phyloP scores from a whole-genome alignment of 2,329 filamentous ascomycete genomes.

The Orbilia quercus region DNA sequence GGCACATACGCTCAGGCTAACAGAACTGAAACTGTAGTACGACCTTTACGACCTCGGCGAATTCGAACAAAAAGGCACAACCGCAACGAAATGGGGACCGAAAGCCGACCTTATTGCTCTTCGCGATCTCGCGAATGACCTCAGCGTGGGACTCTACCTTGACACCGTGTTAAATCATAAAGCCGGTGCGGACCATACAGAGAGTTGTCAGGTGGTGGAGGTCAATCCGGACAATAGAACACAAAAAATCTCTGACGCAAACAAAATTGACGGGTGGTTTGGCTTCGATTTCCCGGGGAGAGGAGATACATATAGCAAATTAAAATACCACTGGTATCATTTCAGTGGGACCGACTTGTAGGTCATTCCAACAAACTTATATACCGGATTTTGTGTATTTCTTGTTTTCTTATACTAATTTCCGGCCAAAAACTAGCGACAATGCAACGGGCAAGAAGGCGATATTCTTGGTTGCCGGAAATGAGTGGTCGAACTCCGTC shows the following conservation, averaged over 20 bases:
- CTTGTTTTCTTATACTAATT: conserved; percentile 4
- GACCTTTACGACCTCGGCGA: conserved; percentile 78
- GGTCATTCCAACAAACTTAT: too few species aligned
- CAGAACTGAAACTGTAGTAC: too few species aligned
- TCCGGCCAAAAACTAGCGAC: conserved; percentile 12
- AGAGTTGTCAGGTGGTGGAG: conserved; percentile 72
- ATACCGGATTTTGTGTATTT: too few species aligned
- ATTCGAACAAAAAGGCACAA: conserved; percentile 75
- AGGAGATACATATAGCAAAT: conserved; percentile 69
- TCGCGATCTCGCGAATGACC: conserved; percentile 66
- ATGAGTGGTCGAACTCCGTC: conserved; percentile 73
- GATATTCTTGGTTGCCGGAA: conserved; percentile 75
- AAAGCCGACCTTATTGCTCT: conserved; percentile 72
- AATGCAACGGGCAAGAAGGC: conserved; percentile 68
- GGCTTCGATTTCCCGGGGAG: conserved; percentile 75
- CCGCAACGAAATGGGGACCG: conserved; percentile 75
- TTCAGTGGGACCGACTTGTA: conserved; percentile 56
- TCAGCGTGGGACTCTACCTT: conserved; percentile 72
- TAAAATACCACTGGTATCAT: conserved; percentile 72
- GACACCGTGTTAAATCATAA: conserved; percentile 80
- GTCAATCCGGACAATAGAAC: conserved; percentile 73
- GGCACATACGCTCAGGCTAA: too few species aligned
- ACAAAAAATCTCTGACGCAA: conserved; percentile 68
- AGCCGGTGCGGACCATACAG: conserved; percentile 74
- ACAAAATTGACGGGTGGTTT: conserved; percentile 76